phyloP scores from a whole-genome alignment of 2,329 filamentous ascomycete genomes.

The Coniochaeta pulveracea region DNA sequence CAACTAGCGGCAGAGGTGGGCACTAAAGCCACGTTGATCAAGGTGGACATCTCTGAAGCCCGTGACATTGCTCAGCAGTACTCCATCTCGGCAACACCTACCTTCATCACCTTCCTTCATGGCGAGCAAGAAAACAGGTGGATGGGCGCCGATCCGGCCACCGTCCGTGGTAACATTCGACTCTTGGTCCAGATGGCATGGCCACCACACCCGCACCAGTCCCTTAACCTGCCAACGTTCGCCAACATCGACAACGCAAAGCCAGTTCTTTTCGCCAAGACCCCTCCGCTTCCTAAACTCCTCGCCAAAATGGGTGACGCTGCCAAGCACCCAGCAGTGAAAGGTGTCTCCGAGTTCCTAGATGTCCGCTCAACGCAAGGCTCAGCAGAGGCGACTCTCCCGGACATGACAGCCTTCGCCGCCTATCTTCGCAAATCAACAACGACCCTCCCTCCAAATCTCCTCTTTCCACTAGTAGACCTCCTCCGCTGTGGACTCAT shows the following conservation, averaged over 20 bases:
- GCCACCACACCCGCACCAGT: slow-evolving; percentile 65
- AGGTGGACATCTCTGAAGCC: slow-evolving; percentile 65
- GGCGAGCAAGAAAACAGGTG: slow-evolving; percentile 70
- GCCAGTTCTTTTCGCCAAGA: slow-evolving; percentile 63
- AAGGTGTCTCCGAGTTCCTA: slow-evolving; percentile 60
- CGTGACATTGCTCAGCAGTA: slow-evolving; percentile 54
- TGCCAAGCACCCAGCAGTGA: slow-evolving; percentile 48
- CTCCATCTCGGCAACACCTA: slow-evolving; percentile 67
- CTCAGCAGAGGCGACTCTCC: slow-evolving; percentile 56
- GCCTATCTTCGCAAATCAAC: slow-evolving; percentile 46
- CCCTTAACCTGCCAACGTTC: slow-evolving; percentile 59
- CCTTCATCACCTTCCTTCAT: slow-evolving; percentile 74
- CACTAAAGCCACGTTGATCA: slow-evolving; percentile 60
- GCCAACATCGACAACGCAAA: slow-evolving; percentile 45
- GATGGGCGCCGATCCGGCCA: slow-evolving; percentile 61
- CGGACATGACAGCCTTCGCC: slow-evolving; percentile 57
- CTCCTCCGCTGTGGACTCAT: slow-evolving; percentile 67
- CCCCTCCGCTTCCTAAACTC: slow-evolving; percentile 75
- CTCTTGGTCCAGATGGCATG: slow-evolving; percentile 65
- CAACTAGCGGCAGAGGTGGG: slow-evolving; percentile 65
- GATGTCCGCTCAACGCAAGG: slow-evolving; percentile 45
- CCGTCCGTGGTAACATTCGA: slow-evolving; percentile 60
- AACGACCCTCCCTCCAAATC: slow-evolving; percentile 44
- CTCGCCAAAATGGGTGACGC: slow-evolving; percentile 61
- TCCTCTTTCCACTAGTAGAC: slow-evolving; percentile 75